Base-by-base conservation (phyloP, 2,329 filamentous ascomycete species). In the Aspergillus pseudoglaucus region DNA sequence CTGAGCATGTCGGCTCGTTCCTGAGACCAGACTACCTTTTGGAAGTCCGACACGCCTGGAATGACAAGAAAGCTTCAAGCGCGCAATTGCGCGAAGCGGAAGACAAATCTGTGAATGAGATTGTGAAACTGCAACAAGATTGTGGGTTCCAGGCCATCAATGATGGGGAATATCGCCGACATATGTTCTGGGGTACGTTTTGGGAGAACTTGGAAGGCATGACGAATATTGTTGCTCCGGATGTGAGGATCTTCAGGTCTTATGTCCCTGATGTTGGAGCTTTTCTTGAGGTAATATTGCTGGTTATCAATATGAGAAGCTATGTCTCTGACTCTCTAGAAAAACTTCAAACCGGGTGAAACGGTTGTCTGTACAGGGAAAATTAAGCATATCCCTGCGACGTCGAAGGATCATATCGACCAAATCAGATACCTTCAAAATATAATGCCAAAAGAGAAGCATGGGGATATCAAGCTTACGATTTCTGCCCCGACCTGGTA, bases 381-480 rank as follows among this genome's bases (percentile, higher is more conserved):
- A 17, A 40, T 40, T 1, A 9, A 17, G 18, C 18, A 40, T 12
- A 35, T 6, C 2, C 17, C 15, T 18, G 38, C 1, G 4, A 9
- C 37, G 17, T 17, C n/a, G 5, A n/a, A 20, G n/a, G 9, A 10
- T 5, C 38, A 40, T 40, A 18, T 18, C 20, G 15, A 67, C 50
- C 78, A 78, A 62, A 73, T 79, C 51, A 72, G 65, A 35, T 73
- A 78, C 47, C 65, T 70, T 35, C 49, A 75, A 76, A 57, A 50
- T 55, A 59, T 76, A 14, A 70, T 84, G 0, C 78, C 81, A 0
- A 71, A 78, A 39, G 76, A 80, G 18, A 17, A 20, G 66, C 76
- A 41, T 77, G 80, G 59, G 75, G 77, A 47, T 76, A 80, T 80
- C 65, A 83, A 85, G 68, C 74, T 84, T 51, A 83, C 81, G 10